These are phyloP conservation scores for Pterula multifida DNA, from an alignment of 1,284 basidiomycete species.

Conservation along the genomic window DNA sequence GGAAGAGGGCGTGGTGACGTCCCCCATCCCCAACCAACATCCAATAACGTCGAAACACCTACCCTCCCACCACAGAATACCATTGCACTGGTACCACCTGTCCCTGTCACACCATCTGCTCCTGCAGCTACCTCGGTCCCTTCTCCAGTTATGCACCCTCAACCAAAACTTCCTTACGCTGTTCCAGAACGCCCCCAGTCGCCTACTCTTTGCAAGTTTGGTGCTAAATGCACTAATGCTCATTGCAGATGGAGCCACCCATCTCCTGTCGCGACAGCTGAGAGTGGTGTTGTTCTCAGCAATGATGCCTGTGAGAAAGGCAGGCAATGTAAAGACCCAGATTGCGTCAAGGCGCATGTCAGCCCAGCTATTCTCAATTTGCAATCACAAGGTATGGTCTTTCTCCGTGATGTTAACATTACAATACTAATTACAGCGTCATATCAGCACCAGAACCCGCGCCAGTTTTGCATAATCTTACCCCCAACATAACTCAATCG, in stretches of 20 bases:
- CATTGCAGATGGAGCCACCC: constrained; percentile 85
- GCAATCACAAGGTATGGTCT: constrained; percentile 30
- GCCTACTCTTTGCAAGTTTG: constrained; percentile 84
- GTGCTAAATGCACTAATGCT: constrained; percentile 78
- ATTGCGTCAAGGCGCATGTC: constrained; percentile 82
- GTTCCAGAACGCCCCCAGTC: constrained; percentile 70
- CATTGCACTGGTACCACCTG: constrained; percentile 18
- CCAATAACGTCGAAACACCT: constrained; percentile 18
- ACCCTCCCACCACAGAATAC: constrained; percentile 10
- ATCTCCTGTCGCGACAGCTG: constrained; percentile 80
- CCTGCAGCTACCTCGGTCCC: constrained; percentile 16
- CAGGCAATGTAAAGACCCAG: constrained; percentile 78
- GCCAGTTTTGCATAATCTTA: constrained; percentile 18
- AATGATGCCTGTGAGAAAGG: constrained; percentile 83
- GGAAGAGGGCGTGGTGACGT: constrained; percentile 26
- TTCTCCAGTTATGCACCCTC: constrained; percentile 15
- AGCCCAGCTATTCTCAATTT: constrained; percentile 69
- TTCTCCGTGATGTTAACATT: constrained; percentile 7
- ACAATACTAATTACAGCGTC: neutral
- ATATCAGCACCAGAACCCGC: constrained; percentile 29
- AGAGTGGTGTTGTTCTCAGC: constrained; percentile 87
- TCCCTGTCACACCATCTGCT: constrained; percentile 23
- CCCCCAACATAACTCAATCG: constrained; percentile 15
- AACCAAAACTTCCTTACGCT: constrained; percentile 32
- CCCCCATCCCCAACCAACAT: constrained; percentile 25